A percentile compares a stretch with the other conserved stretches of the same genome.
Evolutionary conservation across 352 stramenopile genomes (phyloP).

Genomic region (Pythium guiyangense): DNA sequence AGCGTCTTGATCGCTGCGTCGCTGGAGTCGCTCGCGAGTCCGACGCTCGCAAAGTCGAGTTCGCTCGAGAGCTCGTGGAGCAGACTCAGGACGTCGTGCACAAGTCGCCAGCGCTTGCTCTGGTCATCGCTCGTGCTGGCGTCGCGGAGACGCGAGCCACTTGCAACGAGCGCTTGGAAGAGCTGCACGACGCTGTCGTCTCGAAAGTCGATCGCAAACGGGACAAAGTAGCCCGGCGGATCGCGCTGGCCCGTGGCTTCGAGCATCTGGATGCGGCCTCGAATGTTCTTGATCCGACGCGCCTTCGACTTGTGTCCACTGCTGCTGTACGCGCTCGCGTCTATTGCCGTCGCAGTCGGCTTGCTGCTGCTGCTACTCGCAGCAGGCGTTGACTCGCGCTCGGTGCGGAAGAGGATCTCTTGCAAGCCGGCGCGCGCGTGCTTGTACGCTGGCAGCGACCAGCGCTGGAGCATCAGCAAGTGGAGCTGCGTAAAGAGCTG

Average conservation of each 20-base stretch:
- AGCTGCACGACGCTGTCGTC: conserved; percentile 35
- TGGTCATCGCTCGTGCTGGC: background rate
- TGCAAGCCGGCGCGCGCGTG: conserved; percentile 35
- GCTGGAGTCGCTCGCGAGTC: conserved; percentile 11
- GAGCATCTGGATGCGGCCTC: conserved; percentile 35
- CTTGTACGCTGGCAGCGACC: conserved; percentile 41
- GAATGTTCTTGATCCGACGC: conserved; percentile 61
- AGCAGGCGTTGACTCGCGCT: conserved; percentile 18
- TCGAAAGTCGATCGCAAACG: conserved; percentile 59
- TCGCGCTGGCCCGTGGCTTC: conserved; percentile 29
- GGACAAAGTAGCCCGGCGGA: conserved; percentile 47
- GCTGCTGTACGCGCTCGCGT: background rate
- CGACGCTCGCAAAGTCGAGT: conserved; percentile 34
- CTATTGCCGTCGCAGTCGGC: background rate
- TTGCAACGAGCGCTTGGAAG: conserved; percentile 23
- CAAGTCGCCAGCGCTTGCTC: conserved; percentile 10
- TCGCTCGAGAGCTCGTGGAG: conserved; percentile 28
- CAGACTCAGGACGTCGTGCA: conserved; percentile 26
- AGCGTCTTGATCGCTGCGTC: conserved; percentile 20
- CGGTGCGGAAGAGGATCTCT: conserved; percentile 40
- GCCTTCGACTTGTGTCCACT: conserved; percentile 35
- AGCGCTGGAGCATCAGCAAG: conserved; percentile 29
- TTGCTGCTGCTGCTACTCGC: conserved; percentile 2
- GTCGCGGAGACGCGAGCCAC: conserved; percentile 1
- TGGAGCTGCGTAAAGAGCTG: conserved; percentile 29